phyloP scores from a whole-genome alignment of 2,329 filamentous ascomycete species.

The Penicillium sp. region DNA sequence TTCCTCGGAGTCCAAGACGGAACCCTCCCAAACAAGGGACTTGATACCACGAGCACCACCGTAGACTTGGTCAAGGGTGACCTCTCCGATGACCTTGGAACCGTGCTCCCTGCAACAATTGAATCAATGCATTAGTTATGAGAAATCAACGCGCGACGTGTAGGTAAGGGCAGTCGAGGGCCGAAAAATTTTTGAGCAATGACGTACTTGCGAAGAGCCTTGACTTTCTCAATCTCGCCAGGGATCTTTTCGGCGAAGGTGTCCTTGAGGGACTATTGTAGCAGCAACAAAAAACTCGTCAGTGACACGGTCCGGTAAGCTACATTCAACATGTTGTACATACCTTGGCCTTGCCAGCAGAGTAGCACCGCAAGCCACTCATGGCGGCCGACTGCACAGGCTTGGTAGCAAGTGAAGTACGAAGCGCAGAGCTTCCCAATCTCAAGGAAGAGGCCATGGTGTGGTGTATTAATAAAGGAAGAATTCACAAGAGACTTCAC shows the following conservation, averaged over 20 bases:
- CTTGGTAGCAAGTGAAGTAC: conserved; percentile 65
- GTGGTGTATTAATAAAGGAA: conserved; percentile 24
- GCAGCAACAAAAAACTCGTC: conserved; percentile 15
- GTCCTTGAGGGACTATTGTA: conserved; percentile 83
- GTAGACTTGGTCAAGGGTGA: conserved; percentile 98
- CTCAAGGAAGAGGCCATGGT: conserved; percentile 82
- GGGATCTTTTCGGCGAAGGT: conserved; percentile 95
- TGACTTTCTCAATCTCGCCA: conserved; percentile 98
- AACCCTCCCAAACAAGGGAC: conserved; percentile 96
- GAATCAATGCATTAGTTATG: background rate
- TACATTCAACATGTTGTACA: conserved; percentile 22
- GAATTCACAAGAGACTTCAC: conserved; percentile 15
- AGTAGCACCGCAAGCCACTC: conserved; percentile 85
- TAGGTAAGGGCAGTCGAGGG: background rate
- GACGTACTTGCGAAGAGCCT: conserved; percentile 90
- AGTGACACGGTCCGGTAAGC: background rate
- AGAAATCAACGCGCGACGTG: background rate
- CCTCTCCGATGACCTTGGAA: conserved; percentile 92
- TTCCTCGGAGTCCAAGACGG: conserved; percentile 96
- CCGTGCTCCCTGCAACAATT: conserved; percentile 70
- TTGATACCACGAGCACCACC: conserved; percentile 99
- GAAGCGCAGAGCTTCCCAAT: conserved; percentile 75
- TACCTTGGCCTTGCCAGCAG: conserved; percentile 81
- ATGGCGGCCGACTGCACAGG: conserved; percentile 69
- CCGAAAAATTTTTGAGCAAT: background rate